Conservation (phyloP, 352 stramenopile genomes). For the Aphanomyces cochlioides region DNA sequence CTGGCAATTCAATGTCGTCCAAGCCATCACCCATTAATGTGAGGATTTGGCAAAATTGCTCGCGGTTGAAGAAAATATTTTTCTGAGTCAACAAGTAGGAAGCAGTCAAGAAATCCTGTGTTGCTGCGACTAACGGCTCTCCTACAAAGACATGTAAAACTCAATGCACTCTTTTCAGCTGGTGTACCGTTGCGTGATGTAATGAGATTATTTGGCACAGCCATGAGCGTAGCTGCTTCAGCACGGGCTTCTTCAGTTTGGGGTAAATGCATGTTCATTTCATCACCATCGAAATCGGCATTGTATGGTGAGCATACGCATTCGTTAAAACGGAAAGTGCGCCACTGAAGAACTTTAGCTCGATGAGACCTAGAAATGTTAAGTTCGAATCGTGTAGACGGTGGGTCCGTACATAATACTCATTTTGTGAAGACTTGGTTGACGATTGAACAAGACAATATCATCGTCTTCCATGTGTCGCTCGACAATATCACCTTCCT, state of each 20-base stretch:
- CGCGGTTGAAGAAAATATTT: constrained; percentile 97
- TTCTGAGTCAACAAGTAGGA: constrained; percentile 98
- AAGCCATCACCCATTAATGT: constrained; percentile 94
- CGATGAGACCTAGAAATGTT: constrained; percentile 44
- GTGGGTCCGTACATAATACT: constrained; percentile 96
- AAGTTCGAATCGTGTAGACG: constrained; percentile 47
- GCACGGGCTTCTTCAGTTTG: constrained; percentile 98
- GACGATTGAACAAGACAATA: constrained; percentile 99
- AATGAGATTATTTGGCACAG: constrained; percentile 97
- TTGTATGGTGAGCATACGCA: constrained; percentile 99
- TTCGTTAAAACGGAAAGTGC: constrained; percentile 99
- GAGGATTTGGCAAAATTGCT: constrained; percentile 95
- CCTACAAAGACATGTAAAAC: constrained; percentile 39
- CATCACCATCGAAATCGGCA: constrained; percentile 99
- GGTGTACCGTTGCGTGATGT: constrained; percentile 89
- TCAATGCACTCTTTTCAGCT: neutral
- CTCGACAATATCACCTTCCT: constrained; percentile 98
- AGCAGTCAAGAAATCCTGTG: constrained; percentile 99
- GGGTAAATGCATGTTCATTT: constrained; percentile 99
- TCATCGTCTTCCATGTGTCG: constrained; percentile 99
- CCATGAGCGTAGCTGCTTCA: constrained; percentile 97
- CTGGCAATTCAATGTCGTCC: constrained; percentile 91
- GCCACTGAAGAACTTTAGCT: constrained; percentile 93
- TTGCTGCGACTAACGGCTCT: constrained; percentile 96
- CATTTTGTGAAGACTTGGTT: constrained; percentile 99